Evolutionary conservation across 139 green algal genomes (phyloP).

Genomic region (Bryopsis sp.): DNA sequence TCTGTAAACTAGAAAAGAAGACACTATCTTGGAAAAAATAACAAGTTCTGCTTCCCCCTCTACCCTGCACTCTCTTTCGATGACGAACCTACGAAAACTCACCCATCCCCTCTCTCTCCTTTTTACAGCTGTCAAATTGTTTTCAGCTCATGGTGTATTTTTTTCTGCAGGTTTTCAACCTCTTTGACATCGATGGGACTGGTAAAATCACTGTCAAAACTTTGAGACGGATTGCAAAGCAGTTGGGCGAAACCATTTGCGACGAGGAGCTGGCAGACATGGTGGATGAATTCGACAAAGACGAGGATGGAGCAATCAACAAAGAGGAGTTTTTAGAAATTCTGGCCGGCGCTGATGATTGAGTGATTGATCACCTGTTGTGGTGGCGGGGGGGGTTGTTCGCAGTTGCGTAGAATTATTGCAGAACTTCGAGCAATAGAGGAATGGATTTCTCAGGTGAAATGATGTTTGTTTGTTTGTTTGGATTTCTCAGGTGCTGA

Average conservation of each 20-base stretch:
- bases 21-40: too few species aligned
- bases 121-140: too few species aligned
- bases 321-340: conserved; percentile 25
- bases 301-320: conserved; percentile 26
- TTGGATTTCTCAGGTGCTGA: too few species aligned
- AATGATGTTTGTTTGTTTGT: background rate
- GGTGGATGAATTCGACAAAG: conserved; percentile 29
- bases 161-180: conserved; percentile 25
- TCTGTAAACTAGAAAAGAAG: too few species aligned
- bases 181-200: conserved; percentile 27
- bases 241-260: conserved; percentile 27
- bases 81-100: too few species aligned
- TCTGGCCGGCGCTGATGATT: background rate
- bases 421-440: background rate
- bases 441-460: background rate
- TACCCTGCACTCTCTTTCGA: too few species aligned
- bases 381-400: background rate
- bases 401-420: background rate
- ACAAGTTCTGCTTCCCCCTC: too few species aligned
- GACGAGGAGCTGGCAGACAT: conserved; percentile 32
- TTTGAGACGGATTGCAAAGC: conserved; percentile 21
- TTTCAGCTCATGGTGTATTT: too few species aligned
- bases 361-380: conserved; percentile 14
- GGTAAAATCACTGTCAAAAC: conserved; percentile 25
- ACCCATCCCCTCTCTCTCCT: too few species aligned